Conservation (phyloP, 1,139 yeast genomes). For the Oligophagozyma castellii region DNA sequence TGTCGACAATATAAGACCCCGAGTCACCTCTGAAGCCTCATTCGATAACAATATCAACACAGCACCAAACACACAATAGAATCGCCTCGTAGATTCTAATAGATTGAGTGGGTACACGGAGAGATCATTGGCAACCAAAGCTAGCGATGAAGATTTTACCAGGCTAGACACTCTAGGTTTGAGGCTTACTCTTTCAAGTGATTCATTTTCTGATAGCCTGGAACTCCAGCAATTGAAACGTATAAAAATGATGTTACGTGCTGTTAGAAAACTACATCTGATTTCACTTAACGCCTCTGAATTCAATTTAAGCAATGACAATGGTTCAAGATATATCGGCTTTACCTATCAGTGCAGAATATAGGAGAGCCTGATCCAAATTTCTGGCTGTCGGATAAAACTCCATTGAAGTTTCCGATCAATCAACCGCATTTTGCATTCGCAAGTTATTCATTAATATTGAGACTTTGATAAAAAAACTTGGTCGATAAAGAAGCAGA, state of each 20-base stretch:
- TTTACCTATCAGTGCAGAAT: constrained; percentile 22
- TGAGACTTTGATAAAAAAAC: constrained; percentile 9
- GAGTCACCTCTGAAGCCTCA: no score
- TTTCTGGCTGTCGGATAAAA: constrained; percentile 44
- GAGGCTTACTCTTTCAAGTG: background rate
- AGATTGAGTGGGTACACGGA: no score
- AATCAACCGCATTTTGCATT: constrained; percentile 53
- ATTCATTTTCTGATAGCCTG: background rate
- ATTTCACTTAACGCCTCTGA: constrained; percentile 24
- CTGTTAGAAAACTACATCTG: constrained; percentile 19
- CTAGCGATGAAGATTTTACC: no score
- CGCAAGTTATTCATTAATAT: constrained; percentile 19
- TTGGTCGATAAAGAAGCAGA: no score
- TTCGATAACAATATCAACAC: no score
- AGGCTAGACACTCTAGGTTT: background rate
- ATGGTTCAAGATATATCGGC: constrained; percentile 30
- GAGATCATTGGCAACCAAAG: no score
- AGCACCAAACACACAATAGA: no score
- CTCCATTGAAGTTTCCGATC: constrained; percentile 56
- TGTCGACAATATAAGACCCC: no score
- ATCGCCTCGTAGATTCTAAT: no score
- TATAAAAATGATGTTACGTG: constrained; percentile 16
- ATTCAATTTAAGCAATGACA: constrained; percentile 29
- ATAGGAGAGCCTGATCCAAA: constrained; percentile 18
- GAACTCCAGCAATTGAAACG: constrained; percentile 2